phyloP scores from a whole-genome alignment of 139 green algal species.

The Choricystis sp. region DNA sequence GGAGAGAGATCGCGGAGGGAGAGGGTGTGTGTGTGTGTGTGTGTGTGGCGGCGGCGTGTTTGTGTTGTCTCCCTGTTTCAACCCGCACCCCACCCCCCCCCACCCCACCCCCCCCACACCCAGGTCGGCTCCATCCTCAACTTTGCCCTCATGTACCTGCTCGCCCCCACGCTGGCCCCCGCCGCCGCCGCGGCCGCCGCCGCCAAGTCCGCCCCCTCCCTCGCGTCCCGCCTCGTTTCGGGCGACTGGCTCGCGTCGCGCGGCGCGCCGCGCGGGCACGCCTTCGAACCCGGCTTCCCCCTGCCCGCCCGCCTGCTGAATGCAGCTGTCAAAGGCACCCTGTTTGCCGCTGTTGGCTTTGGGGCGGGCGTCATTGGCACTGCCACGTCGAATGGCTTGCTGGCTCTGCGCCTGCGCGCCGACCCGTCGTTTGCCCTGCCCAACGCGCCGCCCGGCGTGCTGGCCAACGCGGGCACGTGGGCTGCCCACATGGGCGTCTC shows the following conservation, averaged over 20 bases:
- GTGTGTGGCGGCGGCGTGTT: too few relatives aligned
- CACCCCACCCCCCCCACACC: too few relatives aligned
- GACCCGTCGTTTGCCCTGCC: constrained; percentile 47
- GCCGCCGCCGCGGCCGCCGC: constrained; percentile 16
- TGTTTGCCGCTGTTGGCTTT: constrained; percentile 75
- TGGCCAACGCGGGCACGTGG: constrained; percentile 77
- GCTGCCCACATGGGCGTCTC: constrained; percentile 83
- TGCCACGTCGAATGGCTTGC: constrained; percentile 61
- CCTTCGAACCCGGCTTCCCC: constrained; percentile 74
- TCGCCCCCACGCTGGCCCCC: constrained; percentile 56
- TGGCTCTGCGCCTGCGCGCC: constrained; percentile 42
- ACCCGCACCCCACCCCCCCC: background rate
- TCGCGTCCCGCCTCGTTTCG: background rate
- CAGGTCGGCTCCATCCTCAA: constrained; percentile 88
- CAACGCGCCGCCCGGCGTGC: constrained; percentile 67
- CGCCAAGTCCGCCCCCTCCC: background rate
- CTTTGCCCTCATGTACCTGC: constrained; percentile 85
- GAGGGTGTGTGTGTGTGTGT: too few relatives aligned
- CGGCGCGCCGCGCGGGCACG: constrained; percentile 52
- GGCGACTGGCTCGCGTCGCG: background rate
- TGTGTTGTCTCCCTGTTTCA: background rate
- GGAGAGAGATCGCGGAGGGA: too few relatives aligned
- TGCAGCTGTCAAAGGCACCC: constrained; percentile 64
- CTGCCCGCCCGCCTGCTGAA: constrained; percentile 41
- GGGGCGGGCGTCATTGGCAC: constrained; percentile 70